Evolutionary conservation across 371 early-diverging fungal genomes (phyloP), one percentile per base, ranked within the genome.

Genomic region (Mucor piriformis): DNA sequence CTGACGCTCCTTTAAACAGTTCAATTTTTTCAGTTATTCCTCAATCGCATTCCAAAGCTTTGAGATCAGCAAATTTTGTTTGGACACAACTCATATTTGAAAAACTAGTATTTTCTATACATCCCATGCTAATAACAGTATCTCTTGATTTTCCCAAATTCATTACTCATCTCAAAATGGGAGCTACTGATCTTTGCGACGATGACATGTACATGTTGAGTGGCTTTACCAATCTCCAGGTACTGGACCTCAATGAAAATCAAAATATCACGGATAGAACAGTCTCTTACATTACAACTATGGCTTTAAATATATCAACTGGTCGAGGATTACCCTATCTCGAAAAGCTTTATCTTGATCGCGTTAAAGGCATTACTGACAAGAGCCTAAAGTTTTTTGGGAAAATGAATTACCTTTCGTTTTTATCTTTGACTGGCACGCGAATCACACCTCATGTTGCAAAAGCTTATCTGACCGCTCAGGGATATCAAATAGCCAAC

Each of bases 351-450:
- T 33, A 53, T 47, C n/a, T 67, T 25, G 21, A 35, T 11, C 27
- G 49, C 20, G 37, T 57, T 16, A 50, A 34, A 10, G 35, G 23
- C 1, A 38, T 67, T 2, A 67, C 67, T 10, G 67, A 67, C 29
- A 57, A 58, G 20, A 38, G 50, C 16, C 23, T 67, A 25, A 67
- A 57, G 21, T 54, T 54, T 13, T 23, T 67, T 23, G 57, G 49
- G 1, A 40, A 53, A 21, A 43, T 66, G 23, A 21, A 40, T 12
- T 15, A 50, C 10, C 35, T 66, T 20, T 6, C 11, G 11, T 52
- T 27, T 10, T 7, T 66, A 11, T 53, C 52, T 29, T 24, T 66
- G 6, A 40, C 66, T 12, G 13, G 38, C 12, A 66, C 66, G 6
- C 33, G 24, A 13, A 24, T 66, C 0, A 61, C 44, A 7, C 34